Evolutionary conservation across 2,329 filamentous ascomycete genomes (phyloP), one percentile per base, ranked within the genome.

Genomic region (Aureobasidium sp.): DNA sequence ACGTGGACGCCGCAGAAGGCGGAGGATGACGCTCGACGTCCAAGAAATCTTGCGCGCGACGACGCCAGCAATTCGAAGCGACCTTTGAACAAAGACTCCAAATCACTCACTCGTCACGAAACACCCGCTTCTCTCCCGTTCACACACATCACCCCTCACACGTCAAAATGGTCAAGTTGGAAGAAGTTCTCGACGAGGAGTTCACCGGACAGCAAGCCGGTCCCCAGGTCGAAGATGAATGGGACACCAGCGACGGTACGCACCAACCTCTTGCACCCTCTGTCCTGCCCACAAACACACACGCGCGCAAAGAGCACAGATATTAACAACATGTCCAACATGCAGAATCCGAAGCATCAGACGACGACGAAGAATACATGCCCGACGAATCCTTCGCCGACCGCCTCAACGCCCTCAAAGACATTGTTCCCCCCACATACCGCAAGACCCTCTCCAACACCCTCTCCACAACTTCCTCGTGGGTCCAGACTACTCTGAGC

Each of bases 141-240:
- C 5, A 8, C 29, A 22, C 8, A 2, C 41, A n/a, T n/a, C n/a
- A 38, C 45, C 22, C 22, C 32, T 27, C 30, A 27, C 8, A 17
- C 45, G 45, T 25, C 73, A 84, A 71, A 64, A 96, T 97, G 91
- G 91, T 97, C 72, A 89, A 91, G 74, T 88, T 97, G 68, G 88
- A 89, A 69, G 91, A 97, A 78, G 91, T 97, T 67, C 85, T 94
- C 69, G 91, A 97, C 70, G 90, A 96, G 79, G 88, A 94, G 74
- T 95, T 96, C 78, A 79, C 85, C 74, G 76, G 81, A 70, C 75
- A 79, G 63, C 84, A 86, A 71, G 74, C 78, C 61, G 84, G 86
- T 65, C 74, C 83, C 58, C 76, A 77, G 56, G 84, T 90, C 62
- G 85, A 93, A 38, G 79, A 81, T 53, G 88, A 94, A 56, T 90